phyloP scores from a whole-genome alignment of 2,329 filamentous ascomycete genomes.

The Pseudogymnoascus sp. region DNA sequence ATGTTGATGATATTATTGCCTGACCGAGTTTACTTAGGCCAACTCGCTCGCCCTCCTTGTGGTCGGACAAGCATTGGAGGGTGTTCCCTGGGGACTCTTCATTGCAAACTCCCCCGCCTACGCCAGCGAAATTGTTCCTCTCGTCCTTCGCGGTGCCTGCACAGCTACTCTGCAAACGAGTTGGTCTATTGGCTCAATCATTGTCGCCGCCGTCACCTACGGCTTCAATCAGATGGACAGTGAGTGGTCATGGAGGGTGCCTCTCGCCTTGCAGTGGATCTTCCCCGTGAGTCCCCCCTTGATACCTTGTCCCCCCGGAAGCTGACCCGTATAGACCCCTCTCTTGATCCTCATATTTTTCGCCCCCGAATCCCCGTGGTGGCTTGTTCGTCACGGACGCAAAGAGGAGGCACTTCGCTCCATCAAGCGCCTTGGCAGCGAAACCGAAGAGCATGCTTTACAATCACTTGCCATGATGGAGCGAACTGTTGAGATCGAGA shows the following conservation, averaged over 20 bases:
- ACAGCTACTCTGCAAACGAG: constrained; percentile 58
- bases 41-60: constrained; percentile 34
- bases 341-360: constrained; percentile 44
- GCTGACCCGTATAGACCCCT: constrained; percentile 33
- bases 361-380: constrained; percentile 40
- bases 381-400: constrained; percentile 41
- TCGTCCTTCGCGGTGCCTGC: constrained; percentile 46
- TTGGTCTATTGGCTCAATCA: constrained; percentile 55
- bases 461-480: constrained; percentile 53
- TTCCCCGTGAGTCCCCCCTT: constrained; percentile 34
- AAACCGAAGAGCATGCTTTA: constrained; percentile 29
- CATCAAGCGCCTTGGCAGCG: constrained; percentile 42
- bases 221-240: constrained; percentile 36
- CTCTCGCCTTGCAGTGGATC: constrained; percentile 51
- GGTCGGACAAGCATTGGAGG: constrained; percentile 49
- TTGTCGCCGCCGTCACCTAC: constrained; percentile 49
- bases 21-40: constrained; percentile 25
- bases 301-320: background rate
- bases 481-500: constrained; percentile 49
- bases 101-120: constrained; percentile 56
- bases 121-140: constrained; percentile 52
- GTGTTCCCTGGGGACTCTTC: constrained; percentile 56
- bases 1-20: constrained; percentile 4
- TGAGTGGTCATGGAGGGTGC: constrained; percentile 36
- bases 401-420: constrained; percentile 34